Conservation (phyloP, 2,329 filamentous ascomycete genomes). For the Chaetoscypha palmicola region DNA sequence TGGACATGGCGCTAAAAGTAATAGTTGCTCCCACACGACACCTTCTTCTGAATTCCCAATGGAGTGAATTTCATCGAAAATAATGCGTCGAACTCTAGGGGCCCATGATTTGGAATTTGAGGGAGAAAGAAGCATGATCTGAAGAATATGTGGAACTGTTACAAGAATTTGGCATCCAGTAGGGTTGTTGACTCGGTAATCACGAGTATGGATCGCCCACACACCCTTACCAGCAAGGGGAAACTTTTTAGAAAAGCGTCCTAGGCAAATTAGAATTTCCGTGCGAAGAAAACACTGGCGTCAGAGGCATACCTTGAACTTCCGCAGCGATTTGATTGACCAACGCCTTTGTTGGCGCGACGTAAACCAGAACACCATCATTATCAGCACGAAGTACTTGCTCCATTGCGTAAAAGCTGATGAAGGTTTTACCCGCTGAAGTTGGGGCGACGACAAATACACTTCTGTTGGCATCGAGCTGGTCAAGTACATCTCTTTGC, state of each 20-base stretch:
- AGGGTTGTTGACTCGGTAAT: conserved; percentile 68
- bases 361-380: conserved; percentile 67
- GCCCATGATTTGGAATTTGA: conserved; percentile 62
- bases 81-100: conserved; percentile 62
- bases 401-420: conserved; percentile 79
- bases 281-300: too few relatives aligned
- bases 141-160: conserved; percentile 70
- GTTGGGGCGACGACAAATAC: conserved; percentile 72
- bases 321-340: conserved; percentile 81
- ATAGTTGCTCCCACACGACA: conserved; percentile 70
- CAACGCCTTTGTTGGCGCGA: conserved; percentile 74
- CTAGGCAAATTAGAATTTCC: too few relatives aligned
- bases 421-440: conserved; percentile 76
- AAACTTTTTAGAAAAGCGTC: conserved; percentile 62
- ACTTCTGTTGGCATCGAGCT: conserved; percentile 62
- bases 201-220: conserved; percentile 72
- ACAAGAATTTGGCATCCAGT: conserved; percentile 68
- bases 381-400: conserved; percentile 62
- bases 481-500: conserved; percentile 68
- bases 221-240: conserved; percentile 55
- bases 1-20: conserved; percentile 66
- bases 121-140: conserved; percentile 67
- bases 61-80: conserved; percentile 77
- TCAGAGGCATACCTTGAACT: conserved; percentile 60
- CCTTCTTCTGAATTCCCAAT: conserved; percentile 73